Evolutionary conservation across 2,329 filamentous ascomycete species (phyloP).

Genomic region (Colletotrichum trifolii): DNA sequence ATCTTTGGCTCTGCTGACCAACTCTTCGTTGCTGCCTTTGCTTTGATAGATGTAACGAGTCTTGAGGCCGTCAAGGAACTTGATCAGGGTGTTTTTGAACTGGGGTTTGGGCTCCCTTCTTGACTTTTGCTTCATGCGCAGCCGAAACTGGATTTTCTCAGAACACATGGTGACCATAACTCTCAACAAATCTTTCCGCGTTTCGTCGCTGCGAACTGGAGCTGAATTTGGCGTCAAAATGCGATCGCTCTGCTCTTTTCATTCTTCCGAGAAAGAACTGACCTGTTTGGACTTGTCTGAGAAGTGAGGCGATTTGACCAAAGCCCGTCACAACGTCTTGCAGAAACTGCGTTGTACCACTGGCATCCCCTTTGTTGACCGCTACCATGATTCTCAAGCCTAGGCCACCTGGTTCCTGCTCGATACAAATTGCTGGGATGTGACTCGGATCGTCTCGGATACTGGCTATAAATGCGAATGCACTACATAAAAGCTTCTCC

Average conservation of each 20-base stretch:
- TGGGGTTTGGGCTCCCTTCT: neutral
- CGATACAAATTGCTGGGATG: slow-evolving; percentile 10
- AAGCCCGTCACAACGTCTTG: neutral
- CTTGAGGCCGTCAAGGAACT: neutral
- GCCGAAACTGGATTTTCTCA: neutral
- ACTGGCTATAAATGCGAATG: slow-evolving; percentile 13
- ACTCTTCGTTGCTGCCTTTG: neutral
- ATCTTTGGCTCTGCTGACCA: neutral
- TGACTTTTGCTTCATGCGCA: neutral
- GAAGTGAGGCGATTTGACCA: neutral
- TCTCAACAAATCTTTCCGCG: neutral
- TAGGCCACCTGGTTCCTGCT: neutral
- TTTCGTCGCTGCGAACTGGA: neutral
- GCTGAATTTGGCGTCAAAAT: neutral
- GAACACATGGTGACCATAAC: neutral
- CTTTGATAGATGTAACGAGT: neutral
- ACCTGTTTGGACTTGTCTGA: neutral
- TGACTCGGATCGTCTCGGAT: neutral
- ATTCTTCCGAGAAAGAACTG: neutral
- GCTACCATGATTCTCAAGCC: neutral
- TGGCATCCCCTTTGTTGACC: neutral
- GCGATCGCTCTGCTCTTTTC: neutral
- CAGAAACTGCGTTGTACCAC: neutral
- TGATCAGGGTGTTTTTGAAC: neutral
- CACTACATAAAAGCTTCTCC: neutral